These are phyloP conservation scores for Inga oerstediana DNA, from an alignment of 306 rosid species.

Conservation along the genomic window DNA sequence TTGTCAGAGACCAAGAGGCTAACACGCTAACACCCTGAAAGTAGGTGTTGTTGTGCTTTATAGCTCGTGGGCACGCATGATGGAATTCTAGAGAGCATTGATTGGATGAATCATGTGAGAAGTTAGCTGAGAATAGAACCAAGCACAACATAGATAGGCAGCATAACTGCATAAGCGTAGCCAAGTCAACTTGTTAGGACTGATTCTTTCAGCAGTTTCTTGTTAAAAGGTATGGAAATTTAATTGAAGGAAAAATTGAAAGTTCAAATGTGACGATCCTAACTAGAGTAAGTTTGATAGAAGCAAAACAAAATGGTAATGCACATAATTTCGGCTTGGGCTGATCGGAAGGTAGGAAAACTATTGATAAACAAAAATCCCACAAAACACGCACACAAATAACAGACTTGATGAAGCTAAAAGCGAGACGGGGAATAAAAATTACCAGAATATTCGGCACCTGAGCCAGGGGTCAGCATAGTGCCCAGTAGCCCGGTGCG, in stretches of 20 bases:
- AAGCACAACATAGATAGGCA: neutral
- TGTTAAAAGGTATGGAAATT: neutral
- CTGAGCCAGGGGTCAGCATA: no score
- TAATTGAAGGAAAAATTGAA: neutral
- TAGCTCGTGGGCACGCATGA: neutral
- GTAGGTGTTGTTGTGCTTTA: neutral
- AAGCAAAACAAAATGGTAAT: neutral
- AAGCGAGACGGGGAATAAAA: neutral
- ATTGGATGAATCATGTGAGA: neutral
- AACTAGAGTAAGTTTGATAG: neutral
- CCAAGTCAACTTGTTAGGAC: neutral
- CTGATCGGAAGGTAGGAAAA: neutral
- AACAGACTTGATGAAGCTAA: neutral
- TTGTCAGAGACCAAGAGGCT: neutral
- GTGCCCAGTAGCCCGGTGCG: no score
- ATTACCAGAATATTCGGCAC: constrained; percentile 65
- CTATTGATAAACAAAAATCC: neutral
- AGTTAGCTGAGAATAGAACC: neutral
- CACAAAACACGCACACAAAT: neutral
- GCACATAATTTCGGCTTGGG: neutral
- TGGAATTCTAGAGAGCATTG: neutral
- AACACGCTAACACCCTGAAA: neutral
- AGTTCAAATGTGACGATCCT: neutral
- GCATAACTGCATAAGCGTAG: neutral
- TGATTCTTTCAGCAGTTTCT: neutral